These are phyloP conservation scores for Posidonia australis DNA, from an alignment of 106 monocot genomes.

Conservation along the genomic window DNA sequence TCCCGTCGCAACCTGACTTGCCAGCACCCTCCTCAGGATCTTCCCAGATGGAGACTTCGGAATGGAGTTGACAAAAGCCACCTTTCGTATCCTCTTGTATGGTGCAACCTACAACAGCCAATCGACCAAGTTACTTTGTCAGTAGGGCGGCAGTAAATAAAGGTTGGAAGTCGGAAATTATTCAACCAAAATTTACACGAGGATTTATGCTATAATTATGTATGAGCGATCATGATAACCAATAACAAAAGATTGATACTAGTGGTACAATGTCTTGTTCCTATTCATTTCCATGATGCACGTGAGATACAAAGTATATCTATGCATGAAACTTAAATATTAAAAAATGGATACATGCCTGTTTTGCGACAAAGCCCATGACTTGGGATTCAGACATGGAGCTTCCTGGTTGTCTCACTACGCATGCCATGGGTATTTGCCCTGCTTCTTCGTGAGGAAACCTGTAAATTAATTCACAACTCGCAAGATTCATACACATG, in stretches of 20 bases:
- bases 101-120: conserved; percentile 30
- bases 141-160: background rate
- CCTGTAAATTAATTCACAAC: background rate
- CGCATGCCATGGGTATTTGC: conserved; percentile 75
- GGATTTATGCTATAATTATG: too few relatives aligned
- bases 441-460: conserved; percentile 47
- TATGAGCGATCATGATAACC: too few relatives aligned
- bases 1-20: too few relatives aligned
- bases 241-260: too few relatives aligned
- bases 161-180: background rate
- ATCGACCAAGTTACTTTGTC: background rate
- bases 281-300: too few relatives aligned
- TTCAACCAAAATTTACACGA: background rate
- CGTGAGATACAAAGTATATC: too few relatives aligned
- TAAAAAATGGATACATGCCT: too few relatives aligned
- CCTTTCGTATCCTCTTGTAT: conserved; percentile 49
- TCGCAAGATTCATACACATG: too few relatives aligned
- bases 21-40: conserved; percentile 35
- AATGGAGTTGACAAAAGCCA: conserved; percentile 39
- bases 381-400: conserved; percentile 40
- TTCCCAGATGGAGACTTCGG: conserved; percentile 46
- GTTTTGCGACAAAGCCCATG: conserved; percentile 37
- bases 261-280: too few relatives aligned
- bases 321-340: too few relatives aligned
- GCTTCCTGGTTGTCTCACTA: conserved; percentile 41